Percentiles rank a stretch among this genome's conserved stretches.
Evolutionary conservation across 306 rosid genomes (phyloP).

Genomic region (Hippophae tibetana): DNA sequence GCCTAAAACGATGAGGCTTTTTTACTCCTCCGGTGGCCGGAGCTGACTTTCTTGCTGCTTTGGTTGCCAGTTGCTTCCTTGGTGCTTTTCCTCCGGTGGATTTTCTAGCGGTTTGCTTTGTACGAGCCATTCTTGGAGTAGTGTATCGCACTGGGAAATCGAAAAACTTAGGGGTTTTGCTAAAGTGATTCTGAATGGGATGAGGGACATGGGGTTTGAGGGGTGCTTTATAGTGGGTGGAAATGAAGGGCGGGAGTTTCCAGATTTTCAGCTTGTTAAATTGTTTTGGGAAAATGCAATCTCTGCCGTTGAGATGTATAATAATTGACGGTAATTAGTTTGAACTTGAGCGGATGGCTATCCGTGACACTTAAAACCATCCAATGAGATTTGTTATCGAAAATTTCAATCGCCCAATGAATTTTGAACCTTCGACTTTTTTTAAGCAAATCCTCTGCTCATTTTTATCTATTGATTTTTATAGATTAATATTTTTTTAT

Average conservation of each 20-base stretch:
- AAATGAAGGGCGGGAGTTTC: neutral
- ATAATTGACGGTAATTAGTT: neutral
- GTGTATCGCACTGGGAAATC: neutral
- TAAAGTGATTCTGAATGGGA: neutral
- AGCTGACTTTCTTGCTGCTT: neutral
- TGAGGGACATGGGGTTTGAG: neutral
- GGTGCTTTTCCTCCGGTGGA: conserved; percentile 1
- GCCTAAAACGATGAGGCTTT: conserved; percentile 1
- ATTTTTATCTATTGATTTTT: no score
- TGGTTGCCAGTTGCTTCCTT: conserved; percentile 1
- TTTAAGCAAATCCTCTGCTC: no score
- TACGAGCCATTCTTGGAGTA: neutral
- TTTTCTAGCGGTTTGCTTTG: neutral
- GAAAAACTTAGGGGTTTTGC: neutral
- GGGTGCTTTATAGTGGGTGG: neutral
- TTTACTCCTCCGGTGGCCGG: conserved; percentile 3
- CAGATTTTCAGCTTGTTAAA: neutral
- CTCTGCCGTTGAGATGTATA: neutral
- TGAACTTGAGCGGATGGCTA: no score
- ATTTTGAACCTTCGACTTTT: no score
- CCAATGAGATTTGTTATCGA: no score
- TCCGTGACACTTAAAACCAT: no score
- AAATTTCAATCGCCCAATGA: no score
- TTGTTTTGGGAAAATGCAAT: neutral
- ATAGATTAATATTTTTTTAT: no score